Conservation (phyloP, 164 flowering plant genomes). For the Aristolochia fimbriata region DNA sequence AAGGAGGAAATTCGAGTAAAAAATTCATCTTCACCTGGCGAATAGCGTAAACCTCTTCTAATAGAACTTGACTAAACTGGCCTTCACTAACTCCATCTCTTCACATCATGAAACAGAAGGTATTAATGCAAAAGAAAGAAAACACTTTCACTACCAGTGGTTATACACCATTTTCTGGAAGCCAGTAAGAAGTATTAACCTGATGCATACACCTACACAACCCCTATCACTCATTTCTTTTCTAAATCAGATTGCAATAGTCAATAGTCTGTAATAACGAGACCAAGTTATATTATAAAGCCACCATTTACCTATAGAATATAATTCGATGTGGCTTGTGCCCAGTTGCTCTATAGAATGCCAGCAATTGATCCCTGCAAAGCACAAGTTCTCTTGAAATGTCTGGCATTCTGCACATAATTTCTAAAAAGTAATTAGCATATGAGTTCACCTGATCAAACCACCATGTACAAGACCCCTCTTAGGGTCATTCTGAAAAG, state of each 20-base stretch:
- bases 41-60: constrained; percentile 75
- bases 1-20: too few species aligned
- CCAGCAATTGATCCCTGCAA: constrained; percentile 52
- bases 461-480: constrained; percentile 38
- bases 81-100: constrained; percentile 99
- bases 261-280: neutral
- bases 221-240: neutral
- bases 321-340: constrained; percentile 62
- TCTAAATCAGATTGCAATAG: neutral
- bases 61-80: constrained; percentile 80
- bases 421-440: neutral
- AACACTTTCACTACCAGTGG: neutral
- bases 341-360: constrained; percentile 39
- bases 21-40: constrained; percentile 41
- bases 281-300: neutral
- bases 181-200: neutral
- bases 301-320: constrained; percentile 49
- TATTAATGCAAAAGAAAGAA: neutral
- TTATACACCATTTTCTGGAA: too few species aligned
- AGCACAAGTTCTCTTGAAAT: neutral
- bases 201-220: neutral
- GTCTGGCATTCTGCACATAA: neutral
- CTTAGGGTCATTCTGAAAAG: constrained; percentile 23
- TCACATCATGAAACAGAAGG: constrained; percentile 2
- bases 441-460: constrained; percentile 47